Percentiles rank a stretch among this genome's conserved stretches.
Evolutionary conservation across 208 protist species (phyloP).

Genomic region (Wallacemonas sp.): DNA sequence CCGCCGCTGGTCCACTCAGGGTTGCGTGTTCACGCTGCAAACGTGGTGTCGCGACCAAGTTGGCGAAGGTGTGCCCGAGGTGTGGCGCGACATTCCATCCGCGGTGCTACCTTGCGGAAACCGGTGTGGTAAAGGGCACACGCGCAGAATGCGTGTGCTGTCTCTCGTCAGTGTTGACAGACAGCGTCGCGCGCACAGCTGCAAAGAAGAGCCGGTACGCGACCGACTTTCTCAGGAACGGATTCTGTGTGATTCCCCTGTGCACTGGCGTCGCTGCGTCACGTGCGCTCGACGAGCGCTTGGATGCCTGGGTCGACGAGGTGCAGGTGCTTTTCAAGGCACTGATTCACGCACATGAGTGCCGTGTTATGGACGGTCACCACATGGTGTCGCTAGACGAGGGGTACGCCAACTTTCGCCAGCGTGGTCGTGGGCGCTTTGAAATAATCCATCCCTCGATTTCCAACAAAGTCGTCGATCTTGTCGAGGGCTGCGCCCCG

Average conservation of each 20-base stretch:
- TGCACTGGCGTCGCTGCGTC: conserved; percentile 7
- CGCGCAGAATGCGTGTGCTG: conserved; percentile 41
- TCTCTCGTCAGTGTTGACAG: conserved; percentile 28
- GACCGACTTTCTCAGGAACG: conserved; percentile 41
- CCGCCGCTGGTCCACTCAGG: too few relatives aligned
- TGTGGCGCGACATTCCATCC: conserved; percentile 38
- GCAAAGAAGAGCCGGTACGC: conserved; percentile 35
- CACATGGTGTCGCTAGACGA: conserved; percentile 39
- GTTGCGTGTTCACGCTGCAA: not conserved
- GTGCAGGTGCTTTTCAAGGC: conserved; percentile 36
- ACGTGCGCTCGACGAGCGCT: conserved; percentile 16
- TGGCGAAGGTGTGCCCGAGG: conserved; percentile 17
- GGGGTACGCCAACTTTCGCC: conserved; percentile 69
- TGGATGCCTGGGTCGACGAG: conserved; percentile 34
- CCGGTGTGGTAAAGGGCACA: conserved; percentile 22
- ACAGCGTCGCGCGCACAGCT: not conserved
- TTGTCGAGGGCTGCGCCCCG: conserved; percentile 34
- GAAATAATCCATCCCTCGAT: conserved; percentile 61
- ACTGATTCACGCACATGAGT: conserved; percentile 46
- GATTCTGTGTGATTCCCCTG: conserved; percentile 54
- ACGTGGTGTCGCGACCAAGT: conserved; percentile 4
- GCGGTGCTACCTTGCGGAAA: conserved; percentile 57
- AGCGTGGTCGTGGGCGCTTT: conserved; percentile 57
- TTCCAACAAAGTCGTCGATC: conserved; percentile 34
- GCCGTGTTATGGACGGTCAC: conserved; percentile 22